Conservation (phyloP, 306 rosid genomes). For the Rosa chinensis region DNA sequence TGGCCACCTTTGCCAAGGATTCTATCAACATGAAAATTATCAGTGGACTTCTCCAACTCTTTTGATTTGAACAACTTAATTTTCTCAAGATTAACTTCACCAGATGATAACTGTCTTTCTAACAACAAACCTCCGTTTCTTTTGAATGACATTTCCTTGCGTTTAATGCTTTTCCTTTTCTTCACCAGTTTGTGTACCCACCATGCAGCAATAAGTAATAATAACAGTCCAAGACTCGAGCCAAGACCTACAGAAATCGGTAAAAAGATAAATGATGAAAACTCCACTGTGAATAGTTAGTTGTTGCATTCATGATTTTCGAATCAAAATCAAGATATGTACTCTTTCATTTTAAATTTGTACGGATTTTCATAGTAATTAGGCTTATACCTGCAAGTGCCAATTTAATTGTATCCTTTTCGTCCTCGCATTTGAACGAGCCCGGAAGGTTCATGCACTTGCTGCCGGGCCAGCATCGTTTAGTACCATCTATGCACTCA, state of each 20-base stretch:
- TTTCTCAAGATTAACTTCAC: slow-evolving; percentile 17
- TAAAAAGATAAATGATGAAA: background rate
- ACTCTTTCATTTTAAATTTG: background rate
- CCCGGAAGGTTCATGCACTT: background rate
- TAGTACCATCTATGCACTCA: slow-evolving; percentile 12
- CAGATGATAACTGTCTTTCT: background rate
- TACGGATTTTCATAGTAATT: background rate
- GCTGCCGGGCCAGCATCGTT: background rate
- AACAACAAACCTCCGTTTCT: slow-evolving; percentile 14
- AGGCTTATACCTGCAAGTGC: slow-evolving; percentile 3
- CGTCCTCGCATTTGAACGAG: background rate
- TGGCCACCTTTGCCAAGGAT: slow-evolving; percentile 29
- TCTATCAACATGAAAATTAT: slow-evolving; percentile 16
- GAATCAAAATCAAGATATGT: background rate
- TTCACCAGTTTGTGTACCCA: background rate
- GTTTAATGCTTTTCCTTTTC: background rate
- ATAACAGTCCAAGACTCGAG: background rate
- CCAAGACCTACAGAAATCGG: background rate
- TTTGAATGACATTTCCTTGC: background rate
- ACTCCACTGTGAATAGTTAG: background rate
- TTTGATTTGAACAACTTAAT: slow-evolving; percentile 18
- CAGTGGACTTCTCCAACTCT: slow-evolving; percentile 27
- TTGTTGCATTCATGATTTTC: background rate
- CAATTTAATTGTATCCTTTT: background rate
- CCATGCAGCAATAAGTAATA: background rate